Conservation (phyloP, 1,139 yeast species). For the Saccharomyces pastorianus region DNA sequence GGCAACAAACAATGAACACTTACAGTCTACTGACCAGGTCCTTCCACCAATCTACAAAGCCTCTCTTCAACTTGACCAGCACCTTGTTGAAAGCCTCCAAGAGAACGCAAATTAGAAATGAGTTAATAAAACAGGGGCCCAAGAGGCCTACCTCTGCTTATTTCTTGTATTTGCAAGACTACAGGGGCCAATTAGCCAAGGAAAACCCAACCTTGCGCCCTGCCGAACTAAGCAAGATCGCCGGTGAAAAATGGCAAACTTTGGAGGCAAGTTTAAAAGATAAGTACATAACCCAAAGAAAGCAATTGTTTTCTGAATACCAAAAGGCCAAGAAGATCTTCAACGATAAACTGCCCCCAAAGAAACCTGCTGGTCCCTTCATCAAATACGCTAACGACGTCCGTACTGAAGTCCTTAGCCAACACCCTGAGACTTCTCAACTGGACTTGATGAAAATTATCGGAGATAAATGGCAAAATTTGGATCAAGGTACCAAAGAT, state of each 20-base stretch:
- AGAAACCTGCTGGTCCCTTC: constrained; percentile 25
- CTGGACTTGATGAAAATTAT: constrained; percentile 17
- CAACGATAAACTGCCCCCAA: constrained; percentile 21
- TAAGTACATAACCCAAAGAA: constrained; percentile 10
- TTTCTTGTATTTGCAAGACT: constrained; percentile 14
- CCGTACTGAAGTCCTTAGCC: constrained; percentile 11
- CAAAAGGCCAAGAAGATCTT: constrained; percentile 5
- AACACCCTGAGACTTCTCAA: constrained; percentile 17
- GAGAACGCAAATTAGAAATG: constrained; percentile 6
- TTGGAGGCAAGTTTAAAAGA: constrained; percentile 22
- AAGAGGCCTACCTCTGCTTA: constrained; percentile 28
- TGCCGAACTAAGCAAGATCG: constrained; percentile 18
- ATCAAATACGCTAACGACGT: constrained; percentile 17
- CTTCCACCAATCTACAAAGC: background rate
- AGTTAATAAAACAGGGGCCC: constrained; percentile 21
- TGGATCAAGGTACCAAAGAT: constrained; percentile 12
- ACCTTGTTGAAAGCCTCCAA: background rate
- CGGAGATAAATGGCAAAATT: constrained; percentile 21
- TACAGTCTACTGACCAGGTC: background rate
- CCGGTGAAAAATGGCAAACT: constrained; percentile 27
- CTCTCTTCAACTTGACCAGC: background rate
- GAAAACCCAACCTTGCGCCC: constrained; percentile 19
- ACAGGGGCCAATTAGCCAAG: constrained; percentile 13
- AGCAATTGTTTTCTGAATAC: constrained; percentile 9
- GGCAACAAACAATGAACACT: background rate